Conservation (phyloP, 169 alveolate genomes). For the Perkinsus olseni region DNA sequence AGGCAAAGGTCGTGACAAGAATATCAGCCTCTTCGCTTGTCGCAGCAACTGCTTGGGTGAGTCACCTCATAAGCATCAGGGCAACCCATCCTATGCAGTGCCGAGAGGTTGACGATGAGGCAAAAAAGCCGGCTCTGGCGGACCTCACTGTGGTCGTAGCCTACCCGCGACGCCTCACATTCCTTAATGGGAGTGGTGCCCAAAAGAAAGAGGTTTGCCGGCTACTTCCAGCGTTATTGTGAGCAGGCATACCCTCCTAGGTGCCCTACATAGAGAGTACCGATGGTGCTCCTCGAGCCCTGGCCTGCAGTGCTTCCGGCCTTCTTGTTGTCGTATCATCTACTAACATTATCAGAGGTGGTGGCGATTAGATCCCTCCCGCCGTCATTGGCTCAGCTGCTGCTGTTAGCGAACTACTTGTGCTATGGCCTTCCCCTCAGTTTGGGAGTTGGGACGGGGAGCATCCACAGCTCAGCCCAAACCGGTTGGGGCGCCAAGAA, state of each 20-base stretch:
- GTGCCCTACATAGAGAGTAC: neutral
- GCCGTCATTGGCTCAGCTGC: neutral
- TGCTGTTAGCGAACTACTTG: no score
- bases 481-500: neutral
- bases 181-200: neutral
- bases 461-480: neutral
- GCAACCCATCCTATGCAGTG: neutral
- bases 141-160: neutral
- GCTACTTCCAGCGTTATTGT: neutral
- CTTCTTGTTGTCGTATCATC: neutral
- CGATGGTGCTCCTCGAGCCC: neutral
- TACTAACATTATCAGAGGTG: neutral
- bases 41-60: neutral
- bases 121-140: neutral
- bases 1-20: neutral
- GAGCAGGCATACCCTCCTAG: neutral
- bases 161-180: neutral
- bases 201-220: neutral
- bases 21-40: neutral
- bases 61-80: neutral
- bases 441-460: neutral
- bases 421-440: no score
- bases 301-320: neutral
- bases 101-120: neutral
- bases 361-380: neutral